A percentile compares a stretch with the other conserved stretches of the same genome.
Conservation (phyloP, 2,329 filamentous ascomycete genomes). For the Stenocarpella maydis region DNA sequence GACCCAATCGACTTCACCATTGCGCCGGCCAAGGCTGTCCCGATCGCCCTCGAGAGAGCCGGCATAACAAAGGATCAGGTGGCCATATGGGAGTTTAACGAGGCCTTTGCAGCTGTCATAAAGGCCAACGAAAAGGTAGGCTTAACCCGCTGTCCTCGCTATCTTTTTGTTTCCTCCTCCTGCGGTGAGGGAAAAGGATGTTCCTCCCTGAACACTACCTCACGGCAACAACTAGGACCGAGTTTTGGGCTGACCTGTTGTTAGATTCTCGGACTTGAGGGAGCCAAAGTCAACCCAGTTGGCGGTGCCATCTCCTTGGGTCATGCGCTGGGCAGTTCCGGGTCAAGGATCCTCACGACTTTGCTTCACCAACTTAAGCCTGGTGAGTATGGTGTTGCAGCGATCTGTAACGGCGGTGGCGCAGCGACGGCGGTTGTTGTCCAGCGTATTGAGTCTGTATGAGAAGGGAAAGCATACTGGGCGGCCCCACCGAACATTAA, state of each 20-base stretch:
- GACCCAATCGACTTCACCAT: constrained; percentile 94
- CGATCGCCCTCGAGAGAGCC: constrained; percentile 85
- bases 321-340: constrained; percentile 92
- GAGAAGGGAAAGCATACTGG: not conserved
- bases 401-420: constrained; percentile 96
- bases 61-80: constrained; percentile 93
- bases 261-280: constrained; percentile 80
- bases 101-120: constrained; percentile 95
- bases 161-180: not conserved
- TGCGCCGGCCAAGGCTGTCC: constrained; percentile 90
- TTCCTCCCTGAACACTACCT: not conserved
- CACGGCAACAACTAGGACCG: not conserved
- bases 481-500: too few relatives aligned
- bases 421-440: constrained; percentile 92
- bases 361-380: constrained; percentile 90
- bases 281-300: constrained; percentile 83
- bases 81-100: constrained; percentile 97
- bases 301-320: constrained; percentile 93
- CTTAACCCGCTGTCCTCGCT: not conserved
- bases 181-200: too few relatives aligned
- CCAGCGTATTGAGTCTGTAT: constrained; percentile 75
- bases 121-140: constrained; percentile 88
- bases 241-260: not conserved
- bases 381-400: constrained; percentile 93
- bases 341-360: constrained; percentile 88